A percentile compares a stretch with the other conserved stretches of the same genome.
Evolutionary conservation across 768 basidiomycete species (phyloP).

Genomic region (Kwoniella heveanensis): DNA sequence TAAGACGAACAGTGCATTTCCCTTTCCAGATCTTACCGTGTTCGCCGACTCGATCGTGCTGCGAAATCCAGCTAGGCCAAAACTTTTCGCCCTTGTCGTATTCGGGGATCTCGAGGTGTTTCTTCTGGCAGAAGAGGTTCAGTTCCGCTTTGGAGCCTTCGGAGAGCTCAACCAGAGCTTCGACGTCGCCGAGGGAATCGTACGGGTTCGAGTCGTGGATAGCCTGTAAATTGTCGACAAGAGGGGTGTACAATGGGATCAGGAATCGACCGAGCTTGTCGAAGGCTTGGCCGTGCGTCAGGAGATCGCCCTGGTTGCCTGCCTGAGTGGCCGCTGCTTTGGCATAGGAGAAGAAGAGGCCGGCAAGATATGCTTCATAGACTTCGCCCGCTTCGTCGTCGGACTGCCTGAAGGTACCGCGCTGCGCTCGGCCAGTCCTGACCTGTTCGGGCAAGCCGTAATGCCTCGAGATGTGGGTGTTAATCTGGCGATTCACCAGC

Average conservation of each 20-base stretch:
- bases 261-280: constrained; percentile 10
- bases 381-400: constrained; percentile 14
- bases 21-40: constrained; percentile 13
- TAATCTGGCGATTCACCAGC: constrained; percentile 10
- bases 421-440: neutral
- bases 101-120: neutral
- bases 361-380: constrained; percentile 15
- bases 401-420: constrained; percentile 4
- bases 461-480: constrained; percentile 9
- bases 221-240: neutral
- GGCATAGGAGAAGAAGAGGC: constrained; percentile 15
- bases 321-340: too few relatives aligned
- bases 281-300: constrained; percentile 13
- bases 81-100: constrained; percentile 1
- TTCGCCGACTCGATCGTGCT: constrained; percentile 8
- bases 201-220: neutral
- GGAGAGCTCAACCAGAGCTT: constrained; percentile 1
- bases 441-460: constrained; percentile 10
- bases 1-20: neutral
- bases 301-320: too few relatives aligned
- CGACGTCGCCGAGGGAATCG: neutral
- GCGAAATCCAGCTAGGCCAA: constrained; percentile 8
- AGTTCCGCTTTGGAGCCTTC: constrained; percentile 12
- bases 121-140: constrained; percentile 4
- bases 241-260: neutral